Evolutionary conservation across 1,284 basidiomycete genomes (phyloP), one percentile per base, ranked within the genome.

Genomic region (Singerocomus inundabilis): DNA sequence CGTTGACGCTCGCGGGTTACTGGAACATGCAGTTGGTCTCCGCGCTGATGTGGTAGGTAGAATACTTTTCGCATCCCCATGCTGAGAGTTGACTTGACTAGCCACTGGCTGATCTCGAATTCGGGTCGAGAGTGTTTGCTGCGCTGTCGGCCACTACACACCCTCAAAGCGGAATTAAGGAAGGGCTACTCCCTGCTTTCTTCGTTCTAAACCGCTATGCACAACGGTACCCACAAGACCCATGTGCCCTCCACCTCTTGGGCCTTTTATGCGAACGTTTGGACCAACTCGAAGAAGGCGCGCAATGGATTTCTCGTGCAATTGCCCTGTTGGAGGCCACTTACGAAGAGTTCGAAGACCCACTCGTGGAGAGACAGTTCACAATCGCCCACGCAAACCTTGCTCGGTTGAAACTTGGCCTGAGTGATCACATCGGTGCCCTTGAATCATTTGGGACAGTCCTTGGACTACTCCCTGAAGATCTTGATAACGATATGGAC

Each of bases 261-360:
- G 90, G 85, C 0, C 79, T 99, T 11, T 75, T 98, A 18, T 91
- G 87, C 60, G 97, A 99, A 66, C 78, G 85, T 43, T 72, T 98
- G 4, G 88, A 88, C 5, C 85, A 93, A 44, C 61, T 78, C 18
- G 80, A 84, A 13, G 74, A 83, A 28, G 90, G 85, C 1, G 71
- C 75, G 16, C 70, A 76, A 36, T 74, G 84, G 32, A 76, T 89
- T 18, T 70, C 76, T n/a, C 79, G 81, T 34, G 83, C 89, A 5
- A 88, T 91, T 5, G 54, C 70, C 1, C 74, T 95, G 12, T 74
- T 99, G 21, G 97, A 99, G 69, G 78, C 84, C 3, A 77, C 82
- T 28, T 99, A 98, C 68, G 97, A 99, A 67, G 82, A 86, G 45
- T 81, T 80, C 2, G 97, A 99, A 65, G 87, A 90, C 44, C 63